phyloP scores from a whole-genome alignment of 768 basidiomycete genomes.

The Lentinula boryana region DNA sequence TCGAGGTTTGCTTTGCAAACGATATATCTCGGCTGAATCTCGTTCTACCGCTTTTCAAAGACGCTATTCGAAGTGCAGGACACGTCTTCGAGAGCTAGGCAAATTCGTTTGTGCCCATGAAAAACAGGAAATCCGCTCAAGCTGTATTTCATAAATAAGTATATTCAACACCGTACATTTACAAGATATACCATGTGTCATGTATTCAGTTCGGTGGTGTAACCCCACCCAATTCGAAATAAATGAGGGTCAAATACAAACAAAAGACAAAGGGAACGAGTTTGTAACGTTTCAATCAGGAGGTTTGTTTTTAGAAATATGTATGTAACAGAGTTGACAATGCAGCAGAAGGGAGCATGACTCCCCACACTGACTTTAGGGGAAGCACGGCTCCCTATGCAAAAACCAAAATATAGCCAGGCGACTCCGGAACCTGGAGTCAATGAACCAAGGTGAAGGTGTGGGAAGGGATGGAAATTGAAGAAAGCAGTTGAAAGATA shows the following conservation, averaged over 20 bases:
- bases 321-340: not conserved
- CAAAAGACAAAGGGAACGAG: not conserved
- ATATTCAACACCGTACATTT: constrained; percentile 4
- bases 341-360: not conserved
- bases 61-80: too few relatives aligned
- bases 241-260: constrained; percentile 1
- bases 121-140: too few relatives aligned
- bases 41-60: too few relatives aligned
- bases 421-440: not conserved
- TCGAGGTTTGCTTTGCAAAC: too few relatives aligned
- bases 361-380: not conserved
- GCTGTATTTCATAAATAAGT: not conserved
- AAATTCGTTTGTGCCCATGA: too few relatives aligned
- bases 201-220: not conserved
- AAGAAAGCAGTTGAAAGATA: not conserved
- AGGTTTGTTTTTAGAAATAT: not conserved
- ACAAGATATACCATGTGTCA: not conserved
- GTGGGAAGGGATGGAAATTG: not conserved
- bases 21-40: too few relatives aligned
- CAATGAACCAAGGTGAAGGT: not conserved
- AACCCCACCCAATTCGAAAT: not conserved
- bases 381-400: constrained; percentile 5
- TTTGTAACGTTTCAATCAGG: not conserved
- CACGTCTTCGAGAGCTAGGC: too few relatives aligned
- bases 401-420: not conserved